Evolutionary conservation across 1,139 yeast genomes (phyloP).

Genomic region (Protomyces arabidopsidicola): DNA sequence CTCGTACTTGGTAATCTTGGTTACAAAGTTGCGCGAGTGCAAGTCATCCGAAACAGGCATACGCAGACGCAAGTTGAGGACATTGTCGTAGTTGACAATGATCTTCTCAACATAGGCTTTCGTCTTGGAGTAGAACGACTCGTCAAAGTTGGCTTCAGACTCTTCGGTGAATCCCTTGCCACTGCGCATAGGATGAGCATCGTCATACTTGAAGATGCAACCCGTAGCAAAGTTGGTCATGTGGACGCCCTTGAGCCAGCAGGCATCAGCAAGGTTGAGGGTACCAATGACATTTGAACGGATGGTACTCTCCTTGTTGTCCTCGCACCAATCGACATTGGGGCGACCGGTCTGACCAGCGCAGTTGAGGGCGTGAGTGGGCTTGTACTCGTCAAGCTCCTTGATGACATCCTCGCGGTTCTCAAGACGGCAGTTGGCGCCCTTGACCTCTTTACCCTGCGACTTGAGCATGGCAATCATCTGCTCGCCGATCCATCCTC

Average conservation of each 20-base stretch:
- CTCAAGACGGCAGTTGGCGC: conserved; percentile 16
- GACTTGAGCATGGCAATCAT: conserved; percentile 25
- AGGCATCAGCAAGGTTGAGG: conserved; percentile 47
- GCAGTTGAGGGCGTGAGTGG: conserved; percentile 26
- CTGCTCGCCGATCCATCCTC: conserved; percentile 25
- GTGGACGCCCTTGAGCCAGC: conserved; percentile 25
- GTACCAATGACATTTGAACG: conserved; percentile 51
- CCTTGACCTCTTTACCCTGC: conserved; percentile 25
- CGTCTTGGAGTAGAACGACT: conserved; percentile 25
- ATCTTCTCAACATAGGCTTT: conserved; percentile 24
- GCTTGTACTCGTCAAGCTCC: conserved; percentile 22
- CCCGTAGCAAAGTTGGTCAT: conserved; percentile 26
- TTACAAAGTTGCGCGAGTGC: conserved; percentile 26
- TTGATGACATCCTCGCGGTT: conserved; percentile 22
- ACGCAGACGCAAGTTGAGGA: conserved; percentile 21
- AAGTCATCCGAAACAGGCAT: conserved; percentile 26
- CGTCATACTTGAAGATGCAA: conserved; percentile 26
- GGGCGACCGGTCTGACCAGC: conserved; percentile 27
- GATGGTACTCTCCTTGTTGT: conserved; percentile 26
- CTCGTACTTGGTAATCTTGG: conserved; percentile 26
- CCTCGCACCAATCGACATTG: conserved; percentile 27
- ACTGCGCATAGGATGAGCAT: conserved; percentile 25
- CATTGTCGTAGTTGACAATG: conserved; percentile 25
- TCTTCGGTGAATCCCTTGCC: conserved; percentile 26
- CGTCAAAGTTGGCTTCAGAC: conserved; percentile 24